Evolutionary conservation across 169 alveolate species (phyloP).

Genomic region (Cryptosporidium viatorum): DNA sequence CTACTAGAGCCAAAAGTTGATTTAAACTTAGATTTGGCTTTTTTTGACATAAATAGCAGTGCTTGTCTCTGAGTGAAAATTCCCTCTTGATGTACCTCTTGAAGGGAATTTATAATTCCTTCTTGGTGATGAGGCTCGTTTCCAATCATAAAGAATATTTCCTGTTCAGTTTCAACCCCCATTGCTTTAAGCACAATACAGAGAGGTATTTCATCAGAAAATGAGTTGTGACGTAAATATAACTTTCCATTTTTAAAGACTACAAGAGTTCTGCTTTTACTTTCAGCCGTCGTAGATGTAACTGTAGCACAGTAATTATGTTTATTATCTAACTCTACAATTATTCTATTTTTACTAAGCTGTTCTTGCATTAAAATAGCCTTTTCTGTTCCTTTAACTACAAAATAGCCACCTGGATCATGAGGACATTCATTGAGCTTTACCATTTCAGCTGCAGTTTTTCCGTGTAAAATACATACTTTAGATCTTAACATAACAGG

Average conservation of each 20-base stretch:
- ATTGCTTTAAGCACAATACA: constrained; percentile 97
- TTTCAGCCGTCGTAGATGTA: constrained; percentile 97
- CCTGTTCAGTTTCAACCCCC: constrained; percentile 98
- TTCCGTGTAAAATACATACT: constrained; percentile 87
- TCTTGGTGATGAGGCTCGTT: constrained; percentile 81
- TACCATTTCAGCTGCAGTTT: constrained; percentile 82
- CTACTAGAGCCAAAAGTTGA: constrained; percentile 77
- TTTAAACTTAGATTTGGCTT: constrained; percentile 86
- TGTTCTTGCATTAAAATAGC: constrained; percentile 99
- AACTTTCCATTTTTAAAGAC: constrained; percentile 92
- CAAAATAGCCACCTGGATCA: constrained; percentile 99
- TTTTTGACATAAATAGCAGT: constrained; percentile 86
- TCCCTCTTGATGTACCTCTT: constrained; percentile 86
- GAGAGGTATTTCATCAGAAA: constrained; percentile 95
- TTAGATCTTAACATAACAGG: constrained; percentile 98
- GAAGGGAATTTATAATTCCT: constrained; percentile 82
- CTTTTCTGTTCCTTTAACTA: constrained; percentile 98
- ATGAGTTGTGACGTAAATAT: constrained; percentile 94
- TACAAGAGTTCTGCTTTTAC: constrained; percentile 96
- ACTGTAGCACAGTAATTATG: constrained; percentile 94
- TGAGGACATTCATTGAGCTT: constrained; percentile 89
- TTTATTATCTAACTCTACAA: constrained; percentile 96
- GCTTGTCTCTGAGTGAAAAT: constrained; percentile 91
- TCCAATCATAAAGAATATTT: constrained; percentile 96
- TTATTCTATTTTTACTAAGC: constrained; percentile 96